These are phyloP conservation scores for Casuarina equisetifolia DNA, from an alignment of 306 rosid genomes.

Conservation along the genomic window DNA sequence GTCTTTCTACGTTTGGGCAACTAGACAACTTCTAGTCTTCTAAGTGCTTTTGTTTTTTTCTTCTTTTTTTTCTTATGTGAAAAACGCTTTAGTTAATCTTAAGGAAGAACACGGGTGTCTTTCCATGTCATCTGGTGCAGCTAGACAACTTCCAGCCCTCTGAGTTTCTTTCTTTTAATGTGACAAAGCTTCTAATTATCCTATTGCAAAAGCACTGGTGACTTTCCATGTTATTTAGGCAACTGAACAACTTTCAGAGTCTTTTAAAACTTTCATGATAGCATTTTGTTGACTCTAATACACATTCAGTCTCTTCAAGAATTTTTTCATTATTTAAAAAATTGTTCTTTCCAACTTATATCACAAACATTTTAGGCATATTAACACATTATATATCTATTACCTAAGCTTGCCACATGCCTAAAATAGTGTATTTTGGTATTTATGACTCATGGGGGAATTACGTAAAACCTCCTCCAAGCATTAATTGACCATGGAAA, in stretches of 20 bases:
- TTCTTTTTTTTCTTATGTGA: too few relatives aligned
- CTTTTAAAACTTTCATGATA: not conserved
- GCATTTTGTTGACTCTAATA: not conserved
- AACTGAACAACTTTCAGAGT: not conserved
- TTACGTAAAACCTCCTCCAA: constrained; percentile 1
- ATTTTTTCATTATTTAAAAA: constrained; percentile 5
- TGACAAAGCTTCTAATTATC: not conserved
- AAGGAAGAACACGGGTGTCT: too few relatives aligned
- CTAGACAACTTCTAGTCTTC: too few relatives aligned
- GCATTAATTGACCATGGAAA: not conserved
- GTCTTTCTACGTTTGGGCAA: too few relatives aligned
- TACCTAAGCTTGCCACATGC: constrained; percentile 16
- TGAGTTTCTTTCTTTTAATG: too few relatives aligned
- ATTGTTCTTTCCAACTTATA: constrained; percentile 7
- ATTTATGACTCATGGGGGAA: not conserved
- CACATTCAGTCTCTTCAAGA: not conserved
- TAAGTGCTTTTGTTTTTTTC: too few relatives aligned
- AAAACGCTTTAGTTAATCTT: too few relatives aligned
- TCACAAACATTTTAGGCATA: not conserved
- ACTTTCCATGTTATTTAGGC: not conserved
- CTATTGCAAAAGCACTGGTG: not conserved
- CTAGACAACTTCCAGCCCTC: too few relatives aligned
- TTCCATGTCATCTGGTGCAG: too few relatives aligned
- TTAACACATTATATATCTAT: constrained; percentile 11
- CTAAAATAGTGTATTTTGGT: constrained; percentile 11